Base-by-base conservation (phyloP, 805 yeast species). In the Pichia paraexigua region DNA sequence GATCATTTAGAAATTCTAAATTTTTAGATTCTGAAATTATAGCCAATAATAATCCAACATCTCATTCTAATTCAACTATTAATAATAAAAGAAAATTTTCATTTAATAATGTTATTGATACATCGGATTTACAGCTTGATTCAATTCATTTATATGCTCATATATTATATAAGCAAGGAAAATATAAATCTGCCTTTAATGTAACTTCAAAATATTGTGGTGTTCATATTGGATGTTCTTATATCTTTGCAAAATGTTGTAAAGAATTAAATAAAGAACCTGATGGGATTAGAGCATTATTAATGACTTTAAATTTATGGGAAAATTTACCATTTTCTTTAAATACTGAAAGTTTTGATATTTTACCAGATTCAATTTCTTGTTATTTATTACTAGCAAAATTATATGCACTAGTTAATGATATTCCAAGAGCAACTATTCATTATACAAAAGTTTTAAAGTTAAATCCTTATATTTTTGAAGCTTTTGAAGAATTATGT, bases 391-490 rank as follows among this genome's bases (percentile, higher is more conserved):
- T 90, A 18, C 65, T 88, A 55, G 98, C 95, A 0, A 83, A 82
- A 54, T 71, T 91, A 44, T 82, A 83, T 60, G 66, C 69, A 20
- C 73, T 75, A 9, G 67, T 73, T 9, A 87, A 85, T 24, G 88
- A 85, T 61, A 62, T 71, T 6, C 78, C 80, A 57, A 81, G 83
- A 52, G 82, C 94, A 51, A 76, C 85, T 0, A 68, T 83, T 46
- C 78, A 80, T 60, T 87, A 83, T 63, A 76, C 87, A 0, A 79
- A 77, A 56, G 87, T 92, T 1, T 72, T 89, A 51, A 79, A 80
- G 53, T 68, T 75, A 56, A 87, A 94, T 63, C 96, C 95, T 18
- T 87, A 74, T 62, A 75, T 89, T 41, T 89, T 94, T 78, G 97
- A 89, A 62, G 89, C 97, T 0, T 82, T 88, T 56, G 88, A 83